A percentile compares a stretch with the other conserved stretches of the same genome.
Evolutionary conservation across 2,329 filamentous ascomycete genomes (phyloP).

Genomic region (Fusarium chlamydosporum): DNA sequence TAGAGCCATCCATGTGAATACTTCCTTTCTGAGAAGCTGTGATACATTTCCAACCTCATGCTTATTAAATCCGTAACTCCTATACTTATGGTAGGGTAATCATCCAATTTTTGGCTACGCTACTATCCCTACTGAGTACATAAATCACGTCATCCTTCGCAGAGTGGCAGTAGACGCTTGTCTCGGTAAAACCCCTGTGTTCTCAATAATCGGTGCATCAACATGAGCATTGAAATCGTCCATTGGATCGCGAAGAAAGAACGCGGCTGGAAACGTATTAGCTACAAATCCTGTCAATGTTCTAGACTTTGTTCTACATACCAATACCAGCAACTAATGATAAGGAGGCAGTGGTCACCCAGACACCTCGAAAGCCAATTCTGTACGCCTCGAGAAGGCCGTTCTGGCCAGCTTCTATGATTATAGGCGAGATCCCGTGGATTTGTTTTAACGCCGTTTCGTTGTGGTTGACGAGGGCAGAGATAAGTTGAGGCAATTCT

Average conservation of each 20-base stretch:
- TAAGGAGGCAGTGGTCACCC: neutral
- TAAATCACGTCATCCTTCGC: neutral
- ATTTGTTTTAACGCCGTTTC: neutral
- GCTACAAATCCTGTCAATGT: accelerated
- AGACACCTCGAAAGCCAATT: slow-evolving; percentile 8
- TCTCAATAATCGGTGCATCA: neutral
- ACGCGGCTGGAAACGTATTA: neutral
- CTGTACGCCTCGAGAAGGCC: slow-evolving; percentile 1
- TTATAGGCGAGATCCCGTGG: neutral
- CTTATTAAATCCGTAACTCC: too few species aligned
- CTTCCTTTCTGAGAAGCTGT: too few species aligned
- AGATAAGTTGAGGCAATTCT: slow-evolving; percentile 6
- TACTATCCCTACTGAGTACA: too few species aligned
- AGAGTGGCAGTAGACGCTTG: neutral
- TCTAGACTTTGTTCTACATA: neutral
- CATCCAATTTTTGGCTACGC: too few species aligned
- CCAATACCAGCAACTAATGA: neutral
- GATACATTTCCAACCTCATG: too few species aligned
- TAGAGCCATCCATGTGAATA: too few species aligned
- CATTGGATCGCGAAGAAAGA: neutral
- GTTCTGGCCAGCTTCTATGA: neutral
- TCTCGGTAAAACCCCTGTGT: neutral
- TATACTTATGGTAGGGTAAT: too few species aligned
- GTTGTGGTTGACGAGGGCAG: neutral
- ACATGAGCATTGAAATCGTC: neutral